These are phyloP conservation scores for Laburnicola sp. DNA, from an alignment of 2,329 filamentous ascomycete genomes.

Conservation along the genomic window DNA sequence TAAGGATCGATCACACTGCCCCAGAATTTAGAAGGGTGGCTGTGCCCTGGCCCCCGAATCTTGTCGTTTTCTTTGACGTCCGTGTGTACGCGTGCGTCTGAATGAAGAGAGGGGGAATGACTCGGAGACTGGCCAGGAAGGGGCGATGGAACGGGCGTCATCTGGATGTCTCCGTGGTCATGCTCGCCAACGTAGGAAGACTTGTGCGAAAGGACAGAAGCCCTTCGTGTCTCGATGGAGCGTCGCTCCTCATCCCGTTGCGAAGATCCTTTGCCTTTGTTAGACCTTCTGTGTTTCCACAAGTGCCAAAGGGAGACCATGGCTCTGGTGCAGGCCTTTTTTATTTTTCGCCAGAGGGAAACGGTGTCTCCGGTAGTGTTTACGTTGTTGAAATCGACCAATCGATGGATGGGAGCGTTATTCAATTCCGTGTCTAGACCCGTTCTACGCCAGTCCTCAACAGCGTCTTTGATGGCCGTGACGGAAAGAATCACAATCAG, in stretches of 20 bases:
- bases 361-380: constrained; percentile 88
- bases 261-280: constrained; percentile 49
- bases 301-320: constrained; percentile 59
- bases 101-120: constrained; percentile 32
- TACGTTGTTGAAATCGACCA: constrained; percentile 88
- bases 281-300: constrained; percentile 49
- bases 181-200: constrained; percentile 56
- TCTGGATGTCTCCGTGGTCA: constrained; percentile 71
- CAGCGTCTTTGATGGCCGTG: constrained; percentile 89
- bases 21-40: constrained; percentile 53
- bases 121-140: constrained; percentile 55
- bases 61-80: constrained; percentile 29
- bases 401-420: constrained; percentile 89
- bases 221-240: constrained; percentile 68
- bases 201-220: constrained; percentile 59
- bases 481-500: constrained; percentile 88
- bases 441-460: constrained; percentile 93
- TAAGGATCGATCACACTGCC: constrained; percentile 75
- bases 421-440: constrained; percentile 91
- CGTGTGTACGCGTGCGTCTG: constrained; percentile 25
- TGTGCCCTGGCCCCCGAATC: constrained; percentile 29
- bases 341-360: constrained; percentile 81
- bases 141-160: constrained; percentile 92
- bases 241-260: constrained; percentile 59
- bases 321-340: constrained; percentile 77